Conservation (phyloP, 768 basidiomycete genomes). For the Tricholoma terreum region DNA sequence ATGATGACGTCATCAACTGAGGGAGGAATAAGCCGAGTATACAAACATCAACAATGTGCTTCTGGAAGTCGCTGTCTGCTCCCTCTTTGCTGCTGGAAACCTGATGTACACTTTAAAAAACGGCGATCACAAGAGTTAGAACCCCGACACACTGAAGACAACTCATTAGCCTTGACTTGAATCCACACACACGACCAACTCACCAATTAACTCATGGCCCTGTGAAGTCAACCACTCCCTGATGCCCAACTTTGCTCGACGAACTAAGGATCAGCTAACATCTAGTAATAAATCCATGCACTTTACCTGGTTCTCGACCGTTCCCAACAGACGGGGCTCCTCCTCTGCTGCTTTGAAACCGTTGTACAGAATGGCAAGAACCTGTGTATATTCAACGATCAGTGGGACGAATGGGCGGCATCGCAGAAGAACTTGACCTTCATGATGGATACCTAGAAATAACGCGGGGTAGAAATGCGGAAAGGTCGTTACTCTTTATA, state of each 20-base stretch:
- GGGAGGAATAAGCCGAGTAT: too few relatives aligned
- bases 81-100: conserved; percentile 85
- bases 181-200: conserved; percentile 12
- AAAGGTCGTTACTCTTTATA: conserved; percentile 3
- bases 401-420: not conserved
- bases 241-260: conserved; percentile 59
- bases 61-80: conserved; percentile 75
- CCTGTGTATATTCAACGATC: conserved; percentile 30
- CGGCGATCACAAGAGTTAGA: not conserved
- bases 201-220: conserved; percentile 77
- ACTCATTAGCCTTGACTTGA: not conserved
- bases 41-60: conserved; percentile 75
- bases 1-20: conserved; percentile 9
- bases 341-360: conserved; percentile 62
- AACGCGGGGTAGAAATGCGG: not conserved
- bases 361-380: conserved; percentile 73
- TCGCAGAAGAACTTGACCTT: conserved; percentile 31
- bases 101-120: conserved; percentile 28
- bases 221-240: conserved; percentile 61
- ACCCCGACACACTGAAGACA: conserved; percentile 8
- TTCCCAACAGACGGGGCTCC: conserved; percentile 76
- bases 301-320: conserved; percentile 72
- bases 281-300: not conserved
- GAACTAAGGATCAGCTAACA: conserved; percentile 3
- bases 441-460: conserved; percentile 28